Conservation (phyloP, 2,329 filamentous ascomycete species). For the Cladosporium sp. region DNA sequence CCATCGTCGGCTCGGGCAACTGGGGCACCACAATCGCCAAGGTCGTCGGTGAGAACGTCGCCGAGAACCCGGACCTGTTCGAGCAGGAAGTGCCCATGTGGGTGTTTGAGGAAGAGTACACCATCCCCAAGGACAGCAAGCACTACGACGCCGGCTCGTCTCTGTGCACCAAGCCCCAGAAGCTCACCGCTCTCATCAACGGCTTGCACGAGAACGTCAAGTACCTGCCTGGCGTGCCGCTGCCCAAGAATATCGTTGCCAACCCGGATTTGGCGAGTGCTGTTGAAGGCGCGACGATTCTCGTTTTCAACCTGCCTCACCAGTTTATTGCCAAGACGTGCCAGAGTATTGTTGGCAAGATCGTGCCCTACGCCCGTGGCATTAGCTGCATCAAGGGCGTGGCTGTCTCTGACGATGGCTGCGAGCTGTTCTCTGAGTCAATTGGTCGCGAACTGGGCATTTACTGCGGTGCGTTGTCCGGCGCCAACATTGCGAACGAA, state of each 20-base stretch:
- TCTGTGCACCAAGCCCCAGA: conserved; percentile 64
- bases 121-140: conserved; percentile 64
- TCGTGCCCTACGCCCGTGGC: conserved; percentile 84
- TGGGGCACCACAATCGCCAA: conserved; percentile 98
- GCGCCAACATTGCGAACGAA: conserved; percentile 93
- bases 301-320: conserved; percentile 95
- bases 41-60: conserved; percentile 89
- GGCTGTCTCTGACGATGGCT: conserved; percentile 72
- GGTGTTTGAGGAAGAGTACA: conserved; percentile 92
- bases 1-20: conserved; percentile 91
- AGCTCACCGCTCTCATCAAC: conserved; percentile 90
- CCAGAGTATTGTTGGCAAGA: conserved; percentile 77
- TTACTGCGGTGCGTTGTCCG: conserved; percentile 92
- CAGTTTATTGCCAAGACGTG: conserved; percentile 90
- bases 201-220: conserved; percentile 92
- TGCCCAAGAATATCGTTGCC: conserved; percentile 78
- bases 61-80: conserved; percentile 71
- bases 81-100: conserved; percentile 94
- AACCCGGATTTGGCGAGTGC: conserved; percentile 76
- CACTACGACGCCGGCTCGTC: conserved; percentile 61
- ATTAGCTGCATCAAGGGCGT: conserved; percentile 99
- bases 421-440: conserved; percentile 88
- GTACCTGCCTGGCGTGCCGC: conserved; percentile 82
- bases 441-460: conserved; percentile 89
- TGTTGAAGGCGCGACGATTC: conserved; percentile 76